phyloP scores from a whole-genome alignment of 179 eudicot genomes.

The Heliamphora pulchella region DNA sequence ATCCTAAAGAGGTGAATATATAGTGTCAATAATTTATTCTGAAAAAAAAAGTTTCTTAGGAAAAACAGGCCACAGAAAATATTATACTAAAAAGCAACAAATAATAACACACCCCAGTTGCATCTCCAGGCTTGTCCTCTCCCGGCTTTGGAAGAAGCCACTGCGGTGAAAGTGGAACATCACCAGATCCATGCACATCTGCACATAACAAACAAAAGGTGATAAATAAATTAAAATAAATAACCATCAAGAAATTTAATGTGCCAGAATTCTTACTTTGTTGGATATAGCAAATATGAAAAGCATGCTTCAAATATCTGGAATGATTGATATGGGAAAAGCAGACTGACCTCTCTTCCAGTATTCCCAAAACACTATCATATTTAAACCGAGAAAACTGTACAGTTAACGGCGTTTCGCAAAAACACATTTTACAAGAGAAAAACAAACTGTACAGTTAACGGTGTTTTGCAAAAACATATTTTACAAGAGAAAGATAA shows the following conservation, averaged over 20 bases:
- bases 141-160: constrained; percentile 93
- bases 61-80: background rate
- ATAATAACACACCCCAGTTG: constrained; percentile 51
- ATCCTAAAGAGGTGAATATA: background rate
- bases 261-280: background rate
- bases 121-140: constrained; percentile 66
- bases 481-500: background rate
- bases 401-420: background rate
- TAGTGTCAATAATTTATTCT: background rate
- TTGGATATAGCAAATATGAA: background rate
- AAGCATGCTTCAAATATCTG: background rate
- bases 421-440: no score
- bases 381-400: background rate
- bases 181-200: constrained; percentile 69
- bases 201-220: constrained; percentile 26
- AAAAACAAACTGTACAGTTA: background rate
- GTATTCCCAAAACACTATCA: background rate
- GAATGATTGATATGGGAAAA: background rate
- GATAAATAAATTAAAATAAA: background rate
- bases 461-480: background rate
- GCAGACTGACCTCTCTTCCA: constrained; percentile 1
- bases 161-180: constrained; percentile 95
- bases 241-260: background rate
- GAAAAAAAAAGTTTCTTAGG: background rate
- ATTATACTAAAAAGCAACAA: background rate